Evolutionary conservation across 208 protist genomes (phyloP).

Genomic region (Leishmania turanica): DNA sequence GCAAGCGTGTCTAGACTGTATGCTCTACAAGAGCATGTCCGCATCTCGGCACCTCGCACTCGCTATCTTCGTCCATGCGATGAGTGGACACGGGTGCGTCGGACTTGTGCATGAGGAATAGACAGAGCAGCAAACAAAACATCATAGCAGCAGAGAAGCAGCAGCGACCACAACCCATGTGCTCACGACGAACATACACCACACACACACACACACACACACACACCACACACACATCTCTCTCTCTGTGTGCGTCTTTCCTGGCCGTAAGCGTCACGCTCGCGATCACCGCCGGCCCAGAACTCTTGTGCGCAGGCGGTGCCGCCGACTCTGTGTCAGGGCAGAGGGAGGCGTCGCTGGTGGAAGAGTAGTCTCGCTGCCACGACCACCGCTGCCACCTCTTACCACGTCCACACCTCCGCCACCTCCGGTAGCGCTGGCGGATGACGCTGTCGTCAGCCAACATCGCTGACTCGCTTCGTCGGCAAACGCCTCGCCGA

Average conservation of each 20-base stretch:
- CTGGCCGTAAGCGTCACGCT: not conserved
- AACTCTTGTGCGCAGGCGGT: constrained; percentile 7
- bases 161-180: not conserved
- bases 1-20: not conserved
- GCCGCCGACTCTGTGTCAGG: constrained; percentile 5
- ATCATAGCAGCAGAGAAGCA: constrained; percentile 2
- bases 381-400: not conserved
- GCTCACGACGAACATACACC: not conserved
- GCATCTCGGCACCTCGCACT: not conserved
- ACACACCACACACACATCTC: not conserved
- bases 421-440: not conserved
- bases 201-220: not conserved
- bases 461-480: constrained; percentile 16
- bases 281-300: not conserved
- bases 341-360: not conserved
- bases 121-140: not conserved
- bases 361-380: not conserved
- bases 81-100: not conserved
- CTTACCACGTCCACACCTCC: not conserved
- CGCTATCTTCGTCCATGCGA: not conserved
- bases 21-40: not conserved
- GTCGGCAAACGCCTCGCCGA: constrained; percentile 14
- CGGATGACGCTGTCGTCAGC: not conserved
- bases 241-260: not conserved
- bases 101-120: not conserved